Percentiles rank a stretch among this genome's conserved stretches.
Evolutionary conservation across 306 rosid species (phyloP).

Genomic region (Prunus fruticosa): DNA sequence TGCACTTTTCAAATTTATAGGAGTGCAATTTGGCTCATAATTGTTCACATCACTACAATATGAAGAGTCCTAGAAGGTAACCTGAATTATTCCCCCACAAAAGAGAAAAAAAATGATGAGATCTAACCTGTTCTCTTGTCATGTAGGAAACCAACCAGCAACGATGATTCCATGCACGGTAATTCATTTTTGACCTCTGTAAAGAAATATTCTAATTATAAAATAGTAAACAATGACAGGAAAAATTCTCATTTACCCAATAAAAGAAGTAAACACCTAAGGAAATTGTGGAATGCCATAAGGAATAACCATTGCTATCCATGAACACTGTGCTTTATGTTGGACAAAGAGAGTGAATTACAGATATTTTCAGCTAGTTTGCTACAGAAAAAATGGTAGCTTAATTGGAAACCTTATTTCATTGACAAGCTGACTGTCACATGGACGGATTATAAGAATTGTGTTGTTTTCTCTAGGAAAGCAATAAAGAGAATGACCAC

Average conservation of each 20-base stretch:
- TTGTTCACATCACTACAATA: background rate
- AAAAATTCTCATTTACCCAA: background rate
- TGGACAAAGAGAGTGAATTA: background rate
- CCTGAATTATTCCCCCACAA: background rate
- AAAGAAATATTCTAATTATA: slow-evolving; percentile 24
- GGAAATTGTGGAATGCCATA: background rate
- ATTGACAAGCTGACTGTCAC: background rate
- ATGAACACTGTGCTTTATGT: background rate
- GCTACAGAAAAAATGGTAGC: background rate
- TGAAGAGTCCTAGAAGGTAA: slow-evolving; percentile 6
- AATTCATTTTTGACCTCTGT: slow-evolving; percentile 90
- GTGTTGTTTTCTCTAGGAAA: slow-evolving; percentile 5
- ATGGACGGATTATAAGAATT: background rate
- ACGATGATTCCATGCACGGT: slow-evolving; percentile 93
- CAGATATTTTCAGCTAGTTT: background rate
- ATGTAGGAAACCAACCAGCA: slow-evolving; percentile 81
- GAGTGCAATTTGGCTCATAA: slow-evolving; percentile 1
- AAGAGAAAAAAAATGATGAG: background rate
- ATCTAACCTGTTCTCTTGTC: slow-evolving; percentile 60
- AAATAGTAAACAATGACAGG: background rate
- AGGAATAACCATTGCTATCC: background rate
- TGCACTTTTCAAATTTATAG: background rate
- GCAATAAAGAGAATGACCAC: background rate
- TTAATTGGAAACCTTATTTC: background rate
- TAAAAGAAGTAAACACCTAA: background rate